Conservation (phyloP, 257 asterid genomes). For the Cruciata laevipes region DNA sequence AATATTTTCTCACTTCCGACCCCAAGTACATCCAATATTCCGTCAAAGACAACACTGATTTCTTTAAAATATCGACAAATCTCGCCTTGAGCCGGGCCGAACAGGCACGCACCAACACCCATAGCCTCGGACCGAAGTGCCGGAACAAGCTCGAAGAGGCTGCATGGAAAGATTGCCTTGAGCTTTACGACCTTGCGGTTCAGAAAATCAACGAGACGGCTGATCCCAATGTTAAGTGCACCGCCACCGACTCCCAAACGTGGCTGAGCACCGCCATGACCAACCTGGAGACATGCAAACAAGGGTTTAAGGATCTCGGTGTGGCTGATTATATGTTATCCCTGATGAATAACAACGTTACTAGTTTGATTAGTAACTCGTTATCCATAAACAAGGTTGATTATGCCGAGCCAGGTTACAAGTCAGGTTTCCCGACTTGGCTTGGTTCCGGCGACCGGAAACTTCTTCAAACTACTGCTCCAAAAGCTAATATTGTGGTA, state of each 20-base stretch:
- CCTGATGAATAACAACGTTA: slow-evolving; percentile 47
- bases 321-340: slow-evolving; percentile 38
- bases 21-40: slow-evolving; percentile 33
- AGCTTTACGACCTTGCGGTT: slow-evolving; percentile 45
- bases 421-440: slow-evolving; percentile 63
- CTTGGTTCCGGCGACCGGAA: slow-evolving; percentile 54
- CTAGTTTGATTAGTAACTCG: slow-evolving; percentile 53
- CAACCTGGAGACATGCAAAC: slow-evolving; percentile 15
- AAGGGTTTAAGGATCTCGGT: slow-evolving; percentile 59
- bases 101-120: slow-evolving; percentile 27
- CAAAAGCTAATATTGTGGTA: slow-evolving; percentile 44
- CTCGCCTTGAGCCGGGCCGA: slow-evolving; percentile 61
- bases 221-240: slow-evolving; percentile 36
- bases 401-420: slow-evolving; percentile 14
- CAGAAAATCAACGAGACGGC: slow-evolving; percentile 38
- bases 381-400: slow-evolving; percentile 41
- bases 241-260: slow-evolving; percentile 21
- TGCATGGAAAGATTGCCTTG: slow-evolving; percentile 84
- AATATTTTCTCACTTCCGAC: slow-evolving; percentile 40
- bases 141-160: slow-evolving; percentile 45
- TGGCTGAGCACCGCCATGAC: slow-evolving; percentile 17
- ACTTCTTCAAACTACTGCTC: slow-evolving; percentile 41
- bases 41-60: slow-evolving; percentile 46
- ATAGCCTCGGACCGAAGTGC: slow-evolving; percentile 54
- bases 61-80: slow-evolving; percentile 40